Evolutionary conservation across 2,329 filamentous ascomycete species (phyloP).

Genomic region (Stemphylium beticola): DNA sequence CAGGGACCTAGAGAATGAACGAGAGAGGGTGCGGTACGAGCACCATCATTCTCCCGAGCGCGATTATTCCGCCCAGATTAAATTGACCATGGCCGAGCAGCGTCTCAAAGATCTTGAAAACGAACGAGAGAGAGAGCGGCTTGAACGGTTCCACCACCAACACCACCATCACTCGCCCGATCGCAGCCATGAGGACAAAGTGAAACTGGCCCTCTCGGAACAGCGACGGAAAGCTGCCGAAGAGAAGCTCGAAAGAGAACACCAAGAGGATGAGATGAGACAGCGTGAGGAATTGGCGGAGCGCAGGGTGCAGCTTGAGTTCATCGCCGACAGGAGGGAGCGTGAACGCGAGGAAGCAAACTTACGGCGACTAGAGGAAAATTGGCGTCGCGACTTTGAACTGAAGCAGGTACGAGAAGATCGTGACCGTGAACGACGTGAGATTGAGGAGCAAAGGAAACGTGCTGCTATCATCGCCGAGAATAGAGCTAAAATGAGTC

Average conservation of each 20-base stretch:
- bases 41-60: slow-evolving; percentile 34
- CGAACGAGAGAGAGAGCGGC: slow-evolving; percentile 35
- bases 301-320: slow-evolving; percentile 44
- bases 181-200: slow-evolving; percentile 29
- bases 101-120: slow-evolving; percentile 46
- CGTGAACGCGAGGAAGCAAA: slow-evolving; percentile 38
- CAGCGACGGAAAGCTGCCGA: slow-evolving; percentile 47
- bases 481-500: slow-evolving; percentile 47
- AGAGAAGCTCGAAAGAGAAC: slow-evolving; percentile 43
- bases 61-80: slow-evolving; percentile 34
- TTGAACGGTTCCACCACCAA: neutral
- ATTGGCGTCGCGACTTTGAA: slow-evolving; percentile 41
- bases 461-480: slow-evolving; percentile 47
- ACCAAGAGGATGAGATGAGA: slow-evolving; percentile 42
- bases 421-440: slow-evolving; percentile 45
- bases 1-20: slow-evolving; percentile 9
- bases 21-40: slow-evolving; percentile 10
- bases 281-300: slow-evolving; percentile 47
- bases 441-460: slow-evolving; percentile 50
- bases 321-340: slow-evolving; percentile 44
- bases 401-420: slow-evolving; percentile 39
- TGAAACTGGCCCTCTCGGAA: slow-evolving; percentile 44
- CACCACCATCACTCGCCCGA: slow-evolving; percentile 15
- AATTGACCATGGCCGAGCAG: slow-evolving; percentile 44
- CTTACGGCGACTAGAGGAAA: slow-evolving; percentile 37